A percentile compares a stretch with the other conserved stretches of the same genome.
Conservation (phyloP, 805 yeast genomes). For the Spathaspora arborariae region DNA sequence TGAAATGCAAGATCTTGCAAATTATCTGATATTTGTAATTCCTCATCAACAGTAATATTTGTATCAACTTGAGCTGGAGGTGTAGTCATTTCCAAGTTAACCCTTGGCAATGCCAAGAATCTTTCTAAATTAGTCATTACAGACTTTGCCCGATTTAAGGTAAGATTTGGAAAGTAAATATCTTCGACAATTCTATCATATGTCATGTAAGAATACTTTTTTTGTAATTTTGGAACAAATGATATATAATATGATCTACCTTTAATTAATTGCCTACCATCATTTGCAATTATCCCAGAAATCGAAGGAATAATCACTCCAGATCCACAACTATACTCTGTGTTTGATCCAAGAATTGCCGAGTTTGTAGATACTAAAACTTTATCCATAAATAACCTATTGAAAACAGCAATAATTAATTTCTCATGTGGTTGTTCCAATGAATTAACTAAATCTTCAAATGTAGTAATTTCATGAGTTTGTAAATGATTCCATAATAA, state of each 20-base stretch:
- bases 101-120: slow-evolving; percentile 3
- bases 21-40: slow-evolving; percentile 2
- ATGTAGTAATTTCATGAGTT: slow-evolving; percentile 16
- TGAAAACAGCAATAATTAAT: slow-evolving; percentile 6
- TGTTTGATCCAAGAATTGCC: slow-evolving; percentile 5
- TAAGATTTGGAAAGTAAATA: slow-evolving; percentile 10
- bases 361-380: slow-evolving; percentile 8
- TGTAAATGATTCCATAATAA: slow-evolving; percentile 25
- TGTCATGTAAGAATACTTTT: slow-evolving; percentile 13
- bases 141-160: not conserved
- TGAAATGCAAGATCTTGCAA: slow-evolving; percentile 12
- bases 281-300: slow-evolving; percentile 10
- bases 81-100: not conserved
- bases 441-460: slow-evolving; percentile 13
- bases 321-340: slow-evolving; percentile 5
- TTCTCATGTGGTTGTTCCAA: not conserved
- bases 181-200: slow-evolving; percentile 1
- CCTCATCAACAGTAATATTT: not conserved
- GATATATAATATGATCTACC: slow-evolving; percentile 6
- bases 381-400: slow-evolving; percentile 12
- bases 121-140: slow-evolving; percentile 7
- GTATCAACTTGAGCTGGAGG: not conserved
- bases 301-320: slow-evolving; percentile 10
- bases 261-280: slow-evolving; percentile 3
- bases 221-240: slow-evolving; percentile 11